Base-by-base conservation (phyloP, 31 red algal genomes). In the Asparagopsis taxiformis region DNA sequence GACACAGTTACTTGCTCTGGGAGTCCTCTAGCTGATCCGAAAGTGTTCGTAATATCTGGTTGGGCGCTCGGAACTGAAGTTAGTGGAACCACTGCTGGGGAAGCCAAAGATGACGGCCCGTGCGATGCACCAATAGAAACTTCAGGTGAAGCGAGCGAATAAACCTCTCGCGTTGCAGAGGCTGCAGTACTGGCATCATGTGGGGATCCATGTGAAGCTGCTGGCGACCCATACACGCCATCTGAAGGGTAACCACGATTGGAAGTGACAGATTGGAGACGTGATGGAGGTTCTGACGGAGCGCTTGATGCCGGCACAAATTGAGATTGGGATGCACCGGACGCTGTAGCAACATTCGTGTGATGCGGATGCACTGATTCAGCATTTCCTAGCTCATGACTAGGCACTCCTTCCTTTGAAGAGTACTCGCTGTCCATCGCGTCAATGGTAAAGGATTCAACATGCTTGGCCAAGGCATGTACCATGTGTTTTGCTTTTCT, bases 371-470 rank as follows among this genome's bases (percentile, higher is more conserved):
- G 53, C 13, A 60, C 55, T 13, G 58, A 62, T 20, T 25, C 1
- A 30, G 35, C 33, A 75, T 37, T 53, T 10, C 32, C 56, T 0
- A 29, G 56, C 23, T 60, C 59, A 36, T 77, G 25, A 29, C 33
- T 65, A 4, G 60, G 33, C 26, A 36, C 20, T 5, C 31, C 22
- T n/a, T 33, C n/a, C 7, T 3, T 36, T 33, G 60, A 65, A 9
- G 60, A 34, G 26, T 33, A 33, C 17, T 37, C 30, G 15, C 32
- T 38, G 8, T n/a, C 59, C 15, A 20, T 46, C 21, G 62, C 70
- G 5, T 85, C 80, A 57, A 85, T 9, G 41, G 80, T 67, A 49
- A 85, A 85, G 2, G 80, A 75, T 49, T 85, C 80, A 0, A 85
- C 80, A 57, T 85, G 80, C 35, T 73, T 74, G 19, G 80, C 80